Base-by-base conservation (phyloP, 352 stramenopile species). In the Aphanomyces euteiches region DNA sequence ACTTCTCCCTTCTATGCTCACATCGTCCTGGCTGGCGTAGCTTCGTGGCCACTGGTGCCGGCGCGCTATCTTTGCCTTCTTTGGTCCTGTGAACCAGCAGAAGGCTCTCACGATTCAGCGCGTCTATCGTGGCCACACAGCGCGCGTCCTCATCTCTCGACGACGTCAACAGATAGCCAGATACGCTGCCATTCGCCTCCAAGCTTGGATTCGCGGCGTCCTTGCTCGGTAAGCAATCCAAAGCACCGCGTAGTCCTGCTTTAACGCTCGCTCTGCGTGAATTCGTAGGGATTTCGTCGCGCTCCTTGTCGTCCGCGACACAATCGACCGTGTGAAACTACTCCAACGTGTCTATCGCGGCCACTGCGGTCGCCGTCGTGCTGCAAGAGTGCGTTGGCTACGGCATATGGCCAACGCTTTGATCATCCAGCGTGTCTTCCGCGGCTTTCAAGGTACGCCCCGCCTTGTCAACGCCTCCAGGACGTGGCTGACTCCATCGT, bases 21-120 rank as follows among this genome's bases (percentile, higher is more conserved):
- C 28, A 28, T 28, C 28, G 28, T 28, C 28, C 28, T 28, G 1
- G 28, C 28, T 28, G 19, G 7, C 12, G 36, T 41, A 61, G 41
- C 17, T 56, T 19, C 59, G 59, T 8, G 59, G 59, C 3, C 28
- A 67, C 40, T 40, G 39, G 4, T 48, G 43, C 5, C 59, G 59
- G 4, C 7, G 6, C n/a, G 19, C 41, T 3, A 21, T 67, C n/a
- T 38, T 43, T 38, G 59, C 59, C 13, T 67, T 67, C 59, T 67
- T 67, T 67, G 59, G 59, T 7, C 59, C 59, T 3, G 17, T 17
- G 15, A 67, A 67, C 59, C 59, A 67, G 41, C 59, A 67, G 8
- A 67, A 67, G 15, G 59, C 59, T 4, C 8, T 67, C 8, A 7
- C 40, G 12, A 67, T 67, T 41, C 59, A 67, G 3, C 59, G 59